phyloP scores from a whole-genome alignment of 371 early-diverging fungal species.

The Actinomortierella ambigua region DNA sequence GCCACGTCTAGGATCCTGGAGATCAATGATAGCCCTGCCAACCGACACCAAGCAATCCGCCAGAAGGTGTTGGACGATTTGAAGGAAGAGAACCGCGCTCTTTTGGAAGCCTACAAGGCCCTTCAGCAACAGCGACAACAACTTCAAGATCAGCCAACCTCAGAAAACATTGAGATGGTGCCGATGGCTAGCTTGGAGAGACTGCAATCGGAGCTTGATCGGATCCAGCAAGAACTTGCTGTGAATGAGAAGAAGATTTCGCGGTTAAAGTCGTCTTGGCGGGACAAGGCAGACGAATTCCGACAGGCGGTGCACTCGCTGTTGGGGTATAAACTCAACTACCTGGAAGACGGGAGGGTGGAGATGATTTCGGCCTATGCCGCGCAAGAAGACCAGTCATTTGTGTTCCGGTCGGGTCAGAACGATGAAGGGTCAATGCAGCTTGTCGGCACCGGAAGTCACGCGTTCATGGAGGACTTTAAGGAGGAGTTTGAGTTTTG shows the following conservation, averaged over 20 bases:
- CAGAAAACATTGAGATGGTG: constrained; percentile 30
- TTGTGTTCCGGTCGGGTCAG: constrained; percentile 66
- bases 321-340: constrained; percentile 78
- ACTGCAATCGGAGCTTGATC: constrained; percentile 57
- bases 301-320: constrained; percentile 68
- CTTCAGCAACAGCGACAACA: constrained; percentile 31
- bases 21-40: constrained; percentile 76
- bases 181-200: constrained; percentile 61
- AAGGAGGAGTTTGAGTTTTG: constrained; percentile 62
- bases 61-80: constrained; percentile 63
- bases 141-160: neutral
- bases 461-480: constrained; percentile 57
- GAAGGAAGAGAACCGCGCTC: constrained; percentile 60
- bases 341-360: constrained; percentile 70
- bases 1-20: constrained; percentile 65
- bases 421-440: constrained; percentile 65
- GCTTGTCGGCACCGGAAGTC: constrained; percentile 66
- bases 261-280: constrained; percentile 67
- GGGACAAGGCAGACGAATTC: constrained; percentile 66
- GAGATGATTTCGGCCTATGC: constrained; percentile 71
- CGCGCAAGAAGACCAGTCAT: constrained; percentile 57
- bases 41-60: constrained; percentile 67
- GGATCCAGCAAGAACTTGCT: constrained; percentile 50
- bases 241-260: constrained; percentile 65
- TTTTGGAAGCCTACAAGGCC: constrained; percentile 44